A percentile compares a stretch with the other conserved stretches of the same genome.
These are phyloP conservation scores for Dothiorella sarmentorum DNA, from an alignment of 2,329 filamentous ascomycete genomes.

Conservation along the genomic window DNA sequence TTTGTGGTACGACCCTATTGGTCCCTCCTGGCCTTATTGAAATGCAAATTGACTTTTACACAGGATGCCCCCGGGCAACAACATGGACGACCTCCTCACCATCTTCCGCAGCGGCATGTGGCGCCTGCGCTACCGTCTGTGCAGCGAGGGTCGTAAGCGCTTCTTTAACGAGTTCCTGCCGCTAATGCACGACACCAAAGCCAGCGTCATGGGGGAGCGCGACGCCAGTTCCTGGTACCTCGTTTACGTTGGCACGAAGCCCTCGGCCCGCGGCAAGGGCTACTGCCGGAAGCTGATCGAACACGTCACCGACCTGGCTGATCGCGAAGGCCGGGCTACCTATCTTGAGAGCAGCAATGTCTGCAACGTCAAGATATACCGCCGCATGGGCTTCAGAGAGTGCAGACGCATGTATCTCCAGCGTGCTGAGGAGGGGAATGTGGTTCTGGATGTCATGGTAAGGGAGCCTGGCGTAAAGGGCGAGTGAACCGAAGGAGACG, in stretches of 20 bases:
- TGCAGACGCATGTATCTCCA: slow-evolving; percentile 61
- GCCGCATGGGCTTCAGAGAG: slow-evolving; percentile 69
- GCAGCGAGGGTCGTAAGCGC: slow-evolving; percentile 65
- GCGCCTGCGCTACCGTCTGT: slow-evolving; percentile 72
- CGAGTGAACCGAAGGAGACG: background rate
- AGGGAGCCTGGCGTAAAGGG: slow-evolving; percentile 55
- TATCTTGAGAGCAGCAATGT: slow-evolving; percentile 76
- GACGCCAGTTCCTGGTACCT: slow-evolving; percentile 74
- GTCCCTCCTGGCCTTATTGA: background rate
- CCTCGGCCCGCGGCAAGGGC: slow-evolving; percentile 66
- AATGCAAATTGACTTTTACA: no score
- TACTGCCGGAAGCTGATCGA: slow-evolving; percentile 69
- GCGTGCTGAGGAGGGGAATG: slow-evolving; percentile 52
- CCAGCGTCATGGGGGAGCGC: slow-evolving; percentile 62
- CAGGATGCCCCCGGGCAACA: slow-evolving; percentile 72
- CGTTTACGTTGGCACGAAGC: slow-evolving; percentile 76
- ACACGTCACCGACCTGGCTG: slow-evolving; percentile 64
- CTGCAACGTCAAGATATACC: slow-evolving; percentile 68
- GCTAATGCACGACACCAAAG: slow-evolving; percentile 69
- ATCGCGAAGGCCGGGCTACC: slow-evolving; percentile 62
- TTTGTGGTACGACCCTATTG: slow-evolving; percentile 61
- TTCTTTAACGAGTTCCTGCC: slow-evolving; percentile 77
- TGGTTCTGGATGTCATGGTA: slow-evolving; percentile 77
- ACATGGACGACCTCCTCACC: slow-evolving; percentile 71
- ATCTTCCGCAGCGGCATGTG: slow-evolving; percentile 72